These are phyloP conservation scores for Phalaenopsis aphrodite DNA, from an alignment of 106 monocot species.

Conservation along the genomic window DNA sequence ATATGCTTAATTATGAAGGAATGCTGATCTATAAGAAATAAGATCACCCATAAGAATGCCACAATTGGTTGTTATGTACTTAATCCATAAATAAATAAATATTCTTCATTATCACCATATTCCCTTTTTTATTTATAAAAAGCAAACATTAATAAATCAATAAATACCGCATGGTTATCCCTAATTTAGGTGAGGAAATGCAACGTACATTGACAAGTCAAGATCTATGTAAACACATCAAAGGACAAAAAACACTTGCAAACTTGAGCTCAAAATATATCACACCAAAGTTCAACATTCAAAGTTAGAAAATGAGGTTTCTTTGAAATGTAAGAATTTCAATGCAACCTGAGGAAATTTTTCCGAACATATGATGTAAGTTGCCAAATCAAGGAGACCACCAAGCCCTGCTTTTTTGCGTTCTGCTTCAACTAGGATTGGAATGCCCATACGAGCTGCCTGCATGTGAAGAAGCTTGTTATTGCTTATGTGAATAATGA, in stretches of 20 bases:
- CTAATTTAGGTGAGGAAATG: neutral
- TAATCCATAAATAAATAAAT: neutral
- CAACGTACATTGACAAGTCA: neutral
- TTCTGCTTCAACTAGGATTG: slow-evolving; percentile 88
- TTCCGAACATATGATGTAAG: slow-evolving; percentile 78
- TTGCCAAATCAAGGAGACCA: slow-evolving; percentile 67
- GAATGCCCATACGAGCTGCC: slow-evolving; percentile 66
- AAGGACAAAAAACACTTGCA: neutral
- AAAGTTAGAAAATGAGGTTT: neutral
- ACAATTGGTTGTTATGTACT: too few species aligned
- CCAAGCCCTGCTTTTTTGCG: slow-evolving; percentile 66
- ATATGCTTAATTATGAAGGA: neutral
- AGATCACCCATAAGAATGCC: too few species aligned
- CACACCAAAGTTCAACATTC: neutral
- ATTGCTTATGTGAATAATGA: neutral
- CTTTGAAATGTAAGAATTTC: neutral
- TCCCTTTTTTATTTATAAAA: neutral
- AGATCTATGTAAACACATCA: neutral
- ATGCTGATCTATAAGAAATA: too few species aligned
- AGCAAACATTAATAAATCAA: neutral
- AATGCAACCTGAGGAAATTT: slow-evolving; percentile 69
- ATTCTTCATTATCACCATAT: neutral
- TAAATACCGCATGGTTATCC: neutral
- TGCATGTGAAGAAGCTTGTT: slow-evolving; percentile 43
- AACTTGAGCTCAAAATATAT: neutral